These are phyloP conservation scores for Suillus subalutaceus DNA, from an alignment of 768 basidiomycete species.

Conservation along the genomic window DNA sequence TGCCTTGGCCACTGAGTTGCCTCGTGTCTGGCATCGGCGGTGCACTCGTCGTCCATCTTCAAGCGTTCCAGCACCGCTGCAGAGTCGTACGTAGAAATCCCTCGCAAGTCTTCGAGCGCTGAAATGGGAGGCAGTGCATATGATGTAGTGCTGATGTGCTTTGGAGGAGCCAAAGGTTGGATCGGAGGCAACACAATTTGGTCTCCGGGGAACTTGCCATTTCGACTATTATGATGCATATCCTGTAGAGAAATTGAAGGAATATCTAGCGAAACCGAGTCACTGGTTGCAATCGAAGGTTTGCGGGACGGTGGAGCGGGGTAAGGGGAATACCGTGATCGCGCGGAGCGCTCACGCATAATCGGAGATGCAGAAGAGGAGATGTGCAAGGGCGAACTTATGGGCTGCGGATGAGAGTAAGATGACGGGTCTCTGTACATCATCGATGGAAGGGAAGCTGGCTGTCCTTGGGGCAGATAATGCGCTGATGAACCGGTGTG, in stretches of 20 bases:
- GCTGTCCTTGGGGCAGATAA: conserved; percentile 30
- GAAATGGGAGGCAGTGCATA: conserved; percentile 72
- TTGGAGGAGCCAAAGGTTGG: conserved; percentile 35
- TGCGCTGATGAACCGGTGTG: conserved; percentile 21
- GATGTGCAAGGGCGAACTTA: conserved; percentile 34
- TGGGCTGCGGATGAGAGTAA: conserved; percentile 35
- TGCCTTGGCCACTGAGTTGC: conserved; percentile 42
- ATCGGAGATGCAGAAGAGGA: conserved; percentile 30
- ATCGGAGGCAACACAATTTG: conserved; percentile 46
- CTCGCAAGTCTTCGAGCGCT: conserved; percentile 64
- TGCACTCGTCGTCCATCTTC: conserved; percentile 52
- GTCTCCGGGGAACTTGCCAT: conserved; percentile 34
- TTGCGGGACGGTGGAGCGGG: conserved; percentile 36
- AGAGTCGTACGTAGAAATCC: conserved; percentile 54
- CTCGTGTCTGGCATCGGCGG: conserved; percentile 22
- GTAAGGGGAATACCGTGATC: conserved; percentile 50
- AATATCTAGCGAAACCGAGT: conserved; percentile 37
- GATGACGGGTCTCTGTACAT: conserved; percentile 22
- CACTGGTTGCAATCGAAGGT: conserved; percentile 23
- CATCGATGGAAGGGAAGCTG: conserved; percentile 23
- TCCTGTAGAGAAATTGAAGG: conserved; percentile 39
- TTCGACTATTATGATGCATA: conserved; percentile 28
- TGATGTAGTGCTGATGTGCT: conserved; percentile 35
- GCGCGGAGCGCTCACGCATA: conserved; percentile 25
- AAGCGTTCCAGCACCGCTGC: conserved; percentile 68